Evolutionary conservation across 768 basidiomycete genomes (phyloP).

Genomic region (Lyophyllum decastes): DNA sequence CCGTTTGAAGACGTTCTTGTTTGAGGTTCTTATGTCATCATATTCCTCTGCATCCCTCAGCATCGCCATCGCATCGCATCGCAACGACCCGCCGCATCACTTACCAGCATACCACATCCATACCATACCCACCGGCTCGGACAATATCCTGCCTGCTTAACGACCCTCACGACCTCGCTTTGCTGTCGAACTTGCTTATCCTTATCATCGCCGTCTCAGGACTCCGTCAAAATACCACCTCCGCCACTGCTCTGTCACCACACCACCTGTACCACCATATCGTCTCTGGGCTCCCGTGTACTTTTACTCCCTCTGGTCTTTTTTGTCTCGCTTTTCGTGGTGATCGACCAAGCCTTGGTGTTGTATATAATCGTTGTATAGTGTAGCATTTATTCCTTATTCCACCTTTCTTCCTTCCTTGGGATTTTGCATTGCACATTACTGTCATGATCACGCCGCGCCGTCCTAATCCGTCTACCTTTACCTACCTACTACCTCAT

Average conservation of each 20-base stretch:
- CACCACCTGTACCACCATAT: slow-evolving; percentile 5
- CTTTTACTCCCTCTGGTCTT: slow-evolving; percentile 5
- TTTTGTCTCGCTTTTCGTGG: not conserved
- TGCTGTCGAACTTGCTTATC: slow-evolving; percentile 12
- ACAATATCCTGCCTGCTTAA: slow-evolving; percentile 1
- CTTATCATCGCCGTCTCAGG: slow-evolving; percentile 5
- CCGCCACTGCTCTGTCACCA: slow-evolving; percentile 4
- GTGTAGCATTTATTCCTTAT: slow-evolving; percentile 9
- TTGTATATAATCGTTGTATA: slow-evolving; percentile 18
- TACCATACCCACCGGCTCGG: slow-evolving; percentile 7
- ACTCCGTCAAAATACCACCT: slow-evolving; percentile 9
- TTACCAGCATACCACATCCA: slow-evolving; percentile 13
- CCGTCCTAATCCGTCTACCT: slow-evolving; percentile 7
- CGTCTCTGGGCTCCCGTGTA: slow-evolving; percentile 5
- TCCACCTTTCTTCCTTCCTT: not conserved
- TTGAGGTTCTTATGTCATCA: slow-evolving; percentile 3
- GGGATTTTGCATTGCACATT: slow-evolving; percentile 4
- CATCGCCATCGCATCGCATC: slow-evolving; percentile 11
- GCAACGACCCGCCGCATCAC: not conserved
- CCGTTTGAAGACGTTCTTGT: slow-evolving; percentile 2
- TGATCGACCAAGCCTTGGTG: slow-evolving; percentile 9
- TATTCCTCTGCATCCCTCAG: slow-evolving; percentile 3
- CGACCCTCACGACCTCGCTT: slow-evolving; percentile 7
- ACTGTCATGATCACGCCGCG: slow-evolving; percentile 11
- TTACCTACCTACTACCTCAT: not conserved